Percentiles rank a stretch among this genome's conserved stretches.
phyloP scores from a whole-genome alignment of 2,329 filamentous ascomycete genomes.

The Metarhizium album region DNA sequence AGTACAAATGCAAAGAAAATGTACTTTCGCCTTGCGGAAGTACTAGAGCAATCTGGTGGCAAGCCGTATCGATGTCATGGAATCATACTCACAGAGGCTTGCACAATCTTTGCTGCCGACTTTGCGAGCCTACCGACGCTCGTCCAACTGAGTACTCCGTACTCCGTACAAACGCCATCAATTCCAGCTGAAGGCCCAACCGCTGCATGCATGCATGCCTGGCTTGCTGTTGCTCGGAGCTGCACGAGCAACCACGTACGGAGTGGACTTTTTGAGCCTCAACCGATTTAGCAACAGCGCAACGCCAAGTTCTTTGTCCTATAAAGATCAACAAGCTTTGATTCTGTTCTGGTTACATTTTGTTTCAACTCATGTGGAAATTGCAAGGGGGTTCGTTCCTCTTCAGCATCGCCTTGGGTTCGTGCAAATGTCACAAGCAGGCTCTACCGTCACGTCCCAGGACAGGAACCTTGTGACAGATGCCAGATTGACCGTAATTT shows the following conservation, averaged over 20 bases:
- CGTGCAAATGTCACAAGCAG: neutral
- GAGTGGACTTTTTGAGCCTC: neutral
- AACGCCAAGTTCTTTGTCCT: too few relatives aligned
- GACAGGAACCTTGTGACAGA: neutral
- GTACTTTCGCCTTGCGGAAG: neutral
- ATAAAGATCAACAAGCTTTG: neutral
- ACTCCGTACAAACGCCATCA: neutral
- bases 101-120: too few relatives aligned
- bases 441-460: too few relatives aligned
- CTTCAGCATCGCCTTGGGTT: neutral
- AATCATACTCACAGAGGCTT: neutral
- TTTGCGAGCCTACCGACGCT: too few relatives aligned
- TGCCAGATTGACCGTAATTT: neutral
- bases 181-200: neutral
- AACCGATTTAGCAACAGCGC: too few relatives aligned
- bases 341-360: neutral
- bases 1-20: neutral
- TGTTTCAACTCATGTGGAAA: neutral
- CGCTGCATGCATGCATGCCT: neutral
- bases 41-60: neutral
- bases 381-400: neutral
- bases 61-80: neutral
- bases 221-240: neutral
- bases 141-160: too few relatives aligned
- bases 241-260: too few relatives aligned